Base-by-base conservation (phyloP, 1,284 basidiomycete genomes). In the Phellinidium pouzarii region DNA sequence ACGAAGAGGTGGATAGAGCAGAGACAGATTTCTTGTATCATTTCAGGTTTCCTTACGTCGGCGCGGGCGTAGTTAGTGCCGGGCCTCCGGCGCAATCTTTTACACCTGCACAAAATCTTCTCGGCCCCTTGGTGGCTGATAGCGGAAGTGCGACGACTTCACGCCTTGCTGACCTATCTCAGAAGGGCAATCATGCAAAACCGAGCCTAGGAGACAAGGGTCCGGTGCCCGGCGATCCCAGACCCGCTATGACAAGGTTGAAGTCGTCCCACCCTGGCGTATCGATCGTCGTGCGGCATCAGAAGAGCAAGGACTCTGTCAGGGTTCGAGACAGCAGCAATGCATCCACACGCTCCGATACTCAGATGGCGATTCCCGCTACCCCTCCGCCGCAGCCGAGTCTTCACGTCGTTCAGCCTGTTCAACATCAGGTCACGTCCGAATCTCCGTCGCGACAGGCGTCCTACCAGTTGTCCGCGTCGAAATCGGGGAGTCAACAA, bases 1-100 rank as follows among this genome's bases (percentile, higher is more conserved):
- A 73, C 34, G 68, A 68, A 37, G 73, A 75, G 43, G 67, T 71
- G 1, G 78, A 78, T 14, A 57, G 38, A 58, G 65, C 23, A 63
- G 65, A 48, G 60, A 54, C 49, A 52, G 53, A 62, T 19, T 41
- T 66, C 22, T 59, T 59, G 11, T 60, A 63, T 12, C 69, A 68
- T 43, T 77, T 78, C 59, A 69, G 72, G 53, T 62, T 79, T 9
- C 76, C 76, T 5, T 79, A 72, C 56, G 70, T 76, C 26, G 68
- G 73, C n/a, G 62, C 64, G 0, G 67, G 71, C 0, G 70, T 76
- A 8, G 59, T 55, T 19, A 52, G 45, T 23, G 44, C 48, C 8
- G 53, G 38, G 4, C 53, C 53, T 45, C 53, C 52, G 19, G 25
- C 25, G 9, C 17, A 20, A 1, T 12, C 44, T 6, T 8, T 8